Conservation (phyloP, 2,329 filamentous ascomycete species). For the Graphium sp. region DNA sequence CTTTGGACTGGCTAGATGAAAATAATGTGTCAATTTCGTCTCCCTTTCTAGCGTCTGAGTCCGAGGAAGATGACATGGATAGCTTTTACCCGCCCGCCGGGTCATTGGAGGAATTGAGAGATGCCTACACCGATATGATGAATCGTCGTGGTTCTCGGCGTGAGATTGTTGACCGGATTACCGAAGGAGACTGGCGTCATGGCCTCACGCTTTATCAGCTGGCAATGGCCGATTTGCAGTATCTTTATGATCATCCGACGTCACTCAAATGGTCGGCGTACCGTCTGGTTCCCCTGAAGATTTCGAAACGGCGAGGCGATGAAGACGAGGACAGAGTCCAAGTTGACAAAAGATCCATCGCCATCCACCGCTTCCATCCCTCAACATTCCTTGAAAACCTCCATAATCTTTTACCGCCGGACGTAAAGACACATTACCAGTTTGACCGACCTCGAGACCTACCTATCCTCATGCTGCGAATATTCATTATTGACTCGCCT, state of each 20-base stretch:
- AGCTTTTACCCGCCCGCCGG: conserved; percentile 53
- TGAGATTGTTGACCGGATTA: conserved; percentile 45
- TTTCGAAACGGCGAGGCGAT: neutral
- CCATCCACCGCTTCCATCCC: conserved; percentile 59
- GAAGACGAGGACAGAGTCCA: conserved; percentile 19
- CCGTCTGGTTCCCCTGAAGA: conserved; percentile 34
- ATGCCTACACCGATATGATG: conserved; percentile 45
- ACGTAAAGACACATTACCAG: conserved; percentile 73
- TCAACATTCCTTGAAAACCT: conserved; percentile 65
- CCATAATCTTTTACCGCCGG: conserved; percentile 55
- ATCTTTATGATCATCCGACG: conserved; percentile 47
- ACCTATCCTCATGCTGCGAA: conserved; percentile 58
- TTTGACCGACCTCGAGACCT: conserved; percentile 53
- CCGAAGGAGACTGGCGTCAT: conserved; percentile 52
- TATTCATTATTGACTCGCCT: conserved; percentile 66
- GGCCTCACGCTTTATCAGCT: conserved; percentile 50
- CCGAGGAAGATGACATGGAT: conserved; percentile 38
- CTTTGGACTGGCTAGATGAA: conserved; percentile 61
- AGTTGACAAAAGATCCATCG: conserved; percentile 26
- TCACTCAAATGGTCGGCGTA: conserved; percentile 49
- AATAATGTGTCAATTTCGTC: conserved; percentile 39
- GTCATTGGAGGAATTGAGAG: conserved; percentile 48
- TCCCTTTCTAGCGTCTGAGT: conserved; percentile 17
- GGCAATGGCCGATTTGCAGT: conserved; percentile 51
- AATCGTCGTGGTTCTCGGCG: conserved; percentile 41